phyloP scores from a whole-genome alignment of 2,329 filamentous ascomycete genomes.

The Rugonectria rugulosa region DNA sequence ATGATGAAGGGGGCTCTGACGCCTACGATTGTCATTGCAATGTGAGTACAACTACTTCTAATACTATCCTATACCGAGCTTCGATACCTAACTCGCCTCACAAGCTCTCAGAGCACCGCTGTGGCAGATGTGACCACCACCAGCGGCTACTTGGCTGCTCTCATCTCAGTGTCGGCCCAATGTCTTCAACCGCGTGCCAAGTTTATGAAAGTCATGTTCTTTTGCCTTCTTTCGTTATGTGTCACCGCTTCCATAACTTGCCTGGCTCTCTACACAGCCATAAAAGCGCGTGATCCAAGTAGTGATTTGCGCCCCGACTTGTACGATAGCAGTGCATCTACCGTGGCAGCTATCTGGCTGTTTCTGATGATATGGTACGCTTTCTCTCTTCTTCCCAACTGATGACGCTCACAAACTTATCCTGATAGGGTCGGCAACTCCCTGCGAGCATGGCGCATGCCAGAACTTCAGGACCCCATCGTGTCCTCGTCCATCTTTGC shows the following conservation, averaged over 20 bases:
- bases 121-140: slow-evolving; percentile 18
- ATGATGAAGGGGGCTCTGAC: slow-evolving; percentile 20
- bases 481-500: slow-evolving; percentile 23
- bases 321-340: slow-evolving; percentile 20
- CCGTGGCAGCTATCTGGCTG: slow-evolving; percentile 19
- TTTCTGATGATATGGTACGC: slow-evolving; percentile 24
- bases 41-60: slow-evolving; percentile 3
- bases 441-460: slow-evolving; percentile 16
- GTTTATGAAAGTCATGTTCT: slow-evolving; percentile 23
- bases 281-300: slow-evolving; percentile 12
- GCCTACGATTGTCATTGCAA: slow-evolving; percentile 18
- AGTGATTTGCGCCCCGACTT: slow-evolving; percentile 2
- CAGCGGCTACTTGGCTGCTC: slow-evolving; percentile 15
- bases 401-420: neutral
- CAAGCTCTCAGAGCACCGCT: slow-evolving; percentile 15
- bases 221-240: slow-evolving; percentile 15
- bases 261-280: slow-evolving; percentile 17
- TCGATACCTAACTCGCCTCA: neutral
- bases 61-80: neutral
- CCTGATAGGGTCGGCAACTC: slow-evolving; percentile 16
- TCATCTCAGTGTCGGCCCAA: slow-evolving; percentile 20
- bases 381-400: neutral
- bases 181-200: slow-evolving; percentile 21
- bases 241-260: slow-evolving; percentile 16
- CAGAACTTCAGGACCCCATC: slow-evolving; percentile 20